A percentile compares a stretch with the other conserved stretches of the same genome.
Evolutionary conservation across 345 rosid genomes (phyloP).

Genomic region (Chamaenerion angustifolium): DNA sequence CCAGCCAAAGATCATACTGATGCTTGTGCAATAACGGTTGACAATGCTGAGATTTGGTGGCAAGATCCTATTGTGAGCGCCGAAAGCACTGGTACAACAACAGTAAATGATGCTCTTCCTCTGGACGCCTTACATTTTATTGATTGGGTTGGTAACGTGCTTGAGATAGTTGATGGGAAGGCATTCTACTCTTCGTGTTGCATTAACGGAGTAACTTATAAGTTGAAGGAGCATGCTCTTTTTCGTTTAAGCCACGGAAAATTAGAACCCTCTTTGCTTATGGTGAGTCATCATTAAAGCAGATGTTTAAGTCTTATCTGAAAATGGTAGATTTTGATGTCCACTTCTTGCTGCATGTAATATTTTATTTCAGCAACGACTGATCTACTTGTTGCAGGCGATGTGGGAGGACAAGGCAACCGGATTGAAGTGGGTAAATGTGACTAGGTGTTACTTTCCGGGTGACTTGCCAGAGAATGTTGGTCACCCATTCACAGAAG

Average conservation of each 20-base stretch:
- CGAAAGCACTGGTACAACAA: conserved; percentile 7
- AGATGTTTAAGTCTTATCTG: no score
- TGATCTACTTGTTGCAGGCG: conserved; percentile 22
- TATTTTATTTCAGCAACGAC: conserved; percentile 3
- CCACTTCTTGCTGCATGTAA: neutral
- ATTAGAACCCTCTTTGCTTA: conserved; percentile 45
- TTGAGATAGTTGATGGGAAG: conserved; percentile 31
- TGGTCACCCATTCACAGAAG: conserved; percentile 41
- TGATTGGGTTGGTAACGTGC: conserved; percentile 29
- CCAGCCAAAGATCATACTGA: conserved; percentile 7
- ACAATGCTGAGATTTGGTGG: conserved; percentile 12
- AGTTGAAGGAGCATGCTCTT: conserved; percentile 46
- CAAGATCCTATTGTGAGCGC: conserved; percentile 17
- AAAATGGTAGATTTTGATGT: neutral
- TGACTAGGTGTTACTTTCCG: conserved; percentile 52
- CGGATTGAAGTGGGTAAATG: conserved; percentile 46
- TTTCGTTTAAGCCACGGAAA: conserved; percentile 25
- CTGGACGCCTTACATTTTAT: conserved; percentile 16
- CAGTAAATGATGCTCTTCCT: conserved; percentile 9
- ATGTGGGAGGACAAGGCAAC: conserved; percentile 58
- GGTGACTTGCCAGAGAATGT: conserved; percentile 48
- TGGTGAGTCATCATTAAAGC: conserved; percentile 21
- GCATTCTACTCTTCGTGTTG: conserved; percentile 35
- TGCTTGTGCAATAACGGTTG: conserved; percentile 2
- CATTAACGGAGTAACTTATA: conserved; percentile 35